A percentile compares a stretch with the other conserved stretches of the same genome.
phyloP scores from a whole-genome alignment of 148 eudicot species.

The Chenopodium berlandieri region DNA sequence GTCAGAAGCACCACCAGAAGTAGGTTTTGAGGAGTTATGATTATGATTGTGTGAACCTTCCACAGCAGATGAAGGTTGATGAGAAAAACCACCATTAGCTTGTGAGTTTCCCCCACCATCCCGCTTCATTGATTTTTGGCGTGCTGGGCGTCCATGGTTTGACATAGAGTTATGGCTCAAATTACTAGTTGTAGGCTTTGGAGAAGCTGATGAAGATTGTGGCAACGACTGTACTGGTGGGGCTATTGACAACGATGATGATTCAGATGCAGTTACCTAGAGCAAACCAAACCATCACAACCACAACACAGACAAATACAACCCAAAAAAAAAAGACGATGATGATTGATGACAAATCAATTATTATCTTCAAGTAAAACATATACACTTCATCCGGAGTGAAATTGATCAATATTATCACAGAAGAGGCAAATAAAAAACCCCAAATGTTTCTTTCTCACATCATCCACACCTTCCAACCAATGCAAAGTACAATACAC shows the following conservation, averaged over 20 bases:
- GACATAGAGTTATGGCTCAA: constrained; percentile 37
- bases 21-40: constrained; percentile 37
- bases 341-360: neutral
- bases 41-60: constrained; percentile 34
- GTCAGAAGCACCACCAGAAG: constrained; percentile 41
- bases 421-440: neutral
- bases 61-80: constrained; percentile 35
- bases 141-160: constrained; percentile 48
- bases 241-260: constrained; percentile 30
- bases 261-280: constrained; percentile 47
- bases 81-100: constrained; percentile 62
- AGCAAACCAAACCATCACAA: constrained; percentile 6
- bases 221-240: constrained; percentile 15
- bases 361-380: neutral
- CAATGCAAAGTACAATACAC: too few species aligned
- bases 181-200: constrained; percentile 39
- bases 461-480: too few species aligned
- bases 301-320: neutral
- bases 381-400: neutral
- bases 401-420: neutral
- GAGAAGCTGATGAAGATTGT: constrained; percentile 23
- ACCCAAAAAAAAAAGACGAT: neutral
- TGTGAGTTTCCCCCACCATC: constrained; percentile 52
- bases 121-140: constrained; percentile 64
- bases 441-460: too few species aligned